A percentile compares a stretch with the other conserved stretches of the same genome.
Conservation (phyloP, 371 early-diverging fungal species). For the Lichtheimia ornata region DNA sequence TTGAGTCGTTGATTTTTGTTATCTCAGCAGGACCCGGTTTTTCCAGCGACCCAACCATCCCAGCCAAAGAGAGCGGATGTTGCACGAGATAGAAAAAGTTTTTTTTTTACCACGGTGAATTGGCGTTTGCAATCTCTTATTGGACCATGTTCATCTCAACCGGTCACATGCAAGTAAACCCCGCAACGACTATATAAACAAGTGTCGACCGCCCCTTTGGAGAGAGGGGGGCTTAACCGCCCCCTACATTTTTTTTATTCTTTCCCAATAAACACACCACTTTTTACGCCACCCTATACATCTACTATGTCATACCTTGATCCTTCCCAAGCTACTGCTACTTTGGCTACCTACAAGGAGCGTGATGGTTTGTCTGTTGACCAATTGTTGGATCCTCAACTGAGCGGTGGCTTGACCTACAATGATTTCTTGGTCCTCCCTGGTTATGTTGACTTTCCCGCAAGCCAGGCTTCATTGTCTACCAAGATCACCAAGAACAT, state of each 20-base stretch:
- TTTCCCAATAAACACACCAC: conserved; percentile 12
- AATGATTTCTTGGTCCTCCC: conserved; percentile 97
- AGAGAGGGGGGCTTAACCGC: conserved; percentile 30
- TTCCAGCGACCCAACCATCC: too few species aligned
- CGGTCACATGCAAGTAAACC: conserved; percentile 12
- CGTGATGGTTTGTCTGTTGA: conserved; percentile 79
- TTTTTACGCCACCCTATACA: conserved; percentile 8
- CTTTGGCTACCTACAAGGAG: conserved; percentile 40
- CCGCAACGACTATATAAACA: conserved; percentile 22
- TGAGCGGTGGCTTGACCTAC: conserved; percentile 91
- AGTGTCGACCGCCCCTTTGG: conserved; percentile 8
- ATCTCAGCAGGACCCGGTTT: too few species aligned
- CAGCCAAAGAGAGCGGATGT: too few species aligned
- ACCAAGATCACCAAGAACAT: conserved; percentile 87
- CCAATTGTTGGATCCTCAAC: conserved; percentile 72
- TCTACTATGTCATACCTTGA: conserved; percentile 38
- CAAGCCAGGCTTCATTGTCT: conserved; percentile 75
- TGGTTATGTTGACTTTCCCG: conserved; percentile 93
- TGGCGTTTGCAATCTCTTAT: conserved; percentile 6
- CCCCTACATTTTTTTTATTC: conserved; percentile 15
- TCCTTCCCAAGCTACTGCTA: conserved; percentile 41
- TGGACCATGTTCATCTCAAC: conserved; percentile 8
- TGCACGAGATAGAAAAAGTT: conserved; percentile 1
- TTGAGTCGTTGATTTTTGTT: too few species aligned
- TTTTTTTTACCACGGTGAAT: background rate